Evolutionary conservation across 768 basidiomycete species (phyloP).

Genomic region (Tremella mesenterica): DNA sequence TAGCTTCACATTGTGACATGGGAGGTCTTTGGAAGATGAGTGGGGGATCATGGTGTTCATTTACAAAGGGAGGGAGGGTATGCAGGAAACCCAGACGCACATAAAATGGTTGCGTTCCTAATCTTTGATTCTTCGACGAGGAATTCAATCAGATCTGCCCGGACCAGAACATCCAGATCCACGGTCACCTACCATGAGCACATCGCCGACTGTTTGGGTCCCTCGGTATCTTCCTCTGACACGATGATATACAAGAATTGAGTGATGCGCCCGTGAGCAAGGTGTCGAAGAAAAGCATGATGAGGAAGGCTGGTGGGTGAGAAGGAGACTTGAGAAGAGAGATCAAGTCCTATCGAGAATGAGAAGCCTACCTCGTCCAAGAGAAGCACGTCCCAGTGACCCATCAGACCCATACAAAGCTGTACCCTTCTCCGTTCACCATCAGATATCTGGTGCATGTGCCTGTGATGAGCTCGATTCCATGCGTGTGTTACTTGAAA

Average conservation of each 20-base stretch:
- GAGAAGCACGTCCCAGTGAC: constrained; percentile 81
- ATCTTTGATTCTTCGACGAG: constrained; percentile 69
- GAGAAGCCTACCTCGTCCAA: constrained; percentile 70
- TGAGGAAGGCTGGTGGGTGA: no score
- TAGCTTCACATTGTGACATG: background rate
- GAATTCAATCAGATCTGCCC: constrained; percentile 80
- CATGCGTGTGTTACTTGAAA: background rate
- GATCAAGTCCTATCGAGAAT: background rate
- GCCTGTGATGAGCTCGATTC: constrained; percentile 48
- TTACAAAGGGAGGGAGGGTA: background rate
- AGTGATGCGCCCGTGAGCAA: background rate
- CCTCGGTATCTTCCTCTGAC: background rate
- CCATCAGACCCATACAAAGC: constrained; percentile 92
- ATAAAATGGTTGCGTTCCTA: constrained; percentile 79
- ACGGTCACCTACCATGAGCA: constrained; percentile 68
- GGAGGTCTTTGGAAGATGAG: no score
- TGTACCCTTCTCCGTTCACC: constrained; percentile 90
- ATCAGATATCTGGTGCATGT: constrained; percentile 90
- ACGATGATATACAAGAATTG: no score
- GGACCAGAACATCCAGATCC: constrained; percentile 90
- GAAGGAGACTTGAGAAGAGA: no score
- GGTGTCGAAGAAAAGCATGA: no score
- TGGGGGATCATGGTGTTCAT: background rate
- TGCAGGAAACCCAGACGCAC: no score
- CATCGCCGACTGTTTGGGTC: background rate